Conservation (phyloP, 441 rosid genomes). For the Populus hybrid region DNA sequence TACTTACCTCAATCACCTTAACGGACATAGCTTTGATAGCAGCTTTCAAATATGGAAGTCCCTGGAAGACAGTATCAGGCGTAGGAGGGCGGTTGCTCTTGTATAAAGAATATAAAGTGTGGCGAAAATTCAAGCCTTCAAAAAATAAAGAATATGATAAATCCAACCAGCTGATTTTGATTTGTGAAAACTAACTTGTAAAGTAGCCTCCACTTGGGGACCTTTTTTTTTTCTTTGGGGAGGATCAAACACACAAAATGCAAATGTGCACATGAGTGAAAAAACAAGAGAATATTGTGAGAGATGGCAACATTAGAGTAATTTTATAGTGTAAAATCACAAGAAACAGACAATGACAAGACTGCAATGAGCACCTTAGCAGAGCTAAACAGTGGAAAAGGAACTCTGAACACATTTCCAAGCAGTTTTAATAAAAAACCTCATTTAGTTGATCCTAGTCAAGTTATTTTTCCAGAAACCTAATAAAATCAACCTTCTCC, state of each 20-base stretch:
- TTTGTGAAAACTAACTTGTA: slow-evolving; percentile 6
- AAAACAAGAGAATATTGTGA: background rate
- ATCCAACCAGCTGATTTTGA: background rate
- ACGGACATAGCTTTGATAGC: slow-evolving; percentile 93
- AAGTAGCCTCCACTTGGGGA: background rate
- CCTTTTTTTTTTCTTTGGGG: background rate
- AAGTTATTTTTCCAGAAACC: background rate
- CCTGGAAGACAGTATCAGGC: slow-evolving; percentile 95
- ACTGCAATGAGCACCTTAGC: background rate
- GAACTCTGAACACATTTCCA: background rate
- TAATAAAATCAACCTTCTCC: background rate
- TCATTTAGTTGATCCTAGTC: background rate
- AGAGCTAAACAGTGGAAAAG: background rate
- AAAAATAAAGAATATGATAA: slow-evolving; percentile 6
- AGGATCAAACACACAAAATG: background rate
- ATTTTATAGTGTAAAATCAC: too few species aligned
- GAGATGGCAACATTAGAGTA: too few species aligned
- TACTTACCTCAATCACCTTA: slow-evolving; percentile 87
- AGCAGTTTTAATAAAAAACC: background rate
- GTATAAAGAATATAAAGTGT: slow-evolving; percentile 81
- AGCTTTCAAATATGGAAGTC: slow-evolving; percentile 93
- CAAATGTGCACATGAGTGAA: background rate
- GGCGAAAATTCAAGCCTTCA: slow-evolving; percentile 87
- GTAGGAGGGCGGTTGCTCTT: slow-evolving; percentile 96
- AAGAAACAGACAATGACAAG: background rate